Evolutionary conservation across 306 rosid genomes (phyloP).

Genomic region (Casuarina equisetifolia): DNA sequence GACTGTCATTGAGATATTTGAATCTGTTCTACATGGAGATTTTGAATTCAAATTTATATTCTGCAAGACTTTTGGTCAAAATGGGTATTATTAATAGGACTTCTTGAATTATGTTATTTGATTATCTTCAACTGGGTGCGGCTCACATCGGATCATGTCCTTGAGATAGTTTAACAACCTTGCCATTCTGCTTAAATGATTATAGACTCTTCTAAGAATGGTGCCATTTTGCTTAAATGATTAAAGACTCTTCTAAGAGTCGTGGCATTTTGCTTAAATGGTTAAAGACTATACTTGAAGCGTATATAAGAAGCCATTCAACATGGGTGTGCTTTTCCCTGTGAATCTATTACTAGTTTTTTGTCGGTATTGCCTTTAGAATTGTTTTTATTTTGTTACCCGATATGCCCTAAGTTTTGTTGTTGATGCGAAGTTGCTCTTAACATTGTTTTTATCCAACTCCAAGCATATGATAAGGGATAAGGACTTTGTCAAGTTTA

Average conservation of each 20-base stretch:
- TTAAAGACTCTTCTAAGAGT: no score
- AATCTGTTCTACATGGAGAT: neutral
- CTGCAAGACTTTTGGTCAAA: neutral
- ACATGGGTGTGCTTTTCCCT: neutral
- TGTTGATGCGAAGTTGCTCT: neutral
- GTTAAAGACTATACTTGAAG: neutral
- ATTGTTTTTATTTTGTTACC: neutral
- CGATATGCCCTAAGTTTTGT: neutral
- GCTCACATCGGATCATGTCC: neutral
- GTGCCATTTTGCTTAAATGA: neutral
- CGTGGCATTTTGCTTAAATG: no score
- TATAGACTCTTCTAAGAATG: neutral
- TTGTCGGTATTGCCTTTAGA: neutral
- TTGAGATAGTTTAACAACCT: neutral
- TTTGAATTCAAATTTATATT: neutral
- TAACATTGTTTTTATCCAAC: neutral
- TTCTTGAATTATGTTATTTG: neutral
- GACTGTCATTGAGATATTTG: neutral
- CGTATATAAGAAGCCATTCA: neutral
- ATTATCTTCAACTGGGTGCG: neutral
- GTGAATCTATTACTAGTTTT: neutral
- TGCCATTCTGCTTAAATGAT: neutral
- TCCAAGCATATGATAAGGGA: neutral
- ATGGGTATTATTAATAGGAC: neutral
- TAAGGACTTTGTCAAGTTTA: neutral